A percentile compares a stretch with the other conserved stretches of the same genome.
phyloP scores from a whole-genome alignment of 352 stramenopile genomes.

The Globisporangium lucens region DNA sequence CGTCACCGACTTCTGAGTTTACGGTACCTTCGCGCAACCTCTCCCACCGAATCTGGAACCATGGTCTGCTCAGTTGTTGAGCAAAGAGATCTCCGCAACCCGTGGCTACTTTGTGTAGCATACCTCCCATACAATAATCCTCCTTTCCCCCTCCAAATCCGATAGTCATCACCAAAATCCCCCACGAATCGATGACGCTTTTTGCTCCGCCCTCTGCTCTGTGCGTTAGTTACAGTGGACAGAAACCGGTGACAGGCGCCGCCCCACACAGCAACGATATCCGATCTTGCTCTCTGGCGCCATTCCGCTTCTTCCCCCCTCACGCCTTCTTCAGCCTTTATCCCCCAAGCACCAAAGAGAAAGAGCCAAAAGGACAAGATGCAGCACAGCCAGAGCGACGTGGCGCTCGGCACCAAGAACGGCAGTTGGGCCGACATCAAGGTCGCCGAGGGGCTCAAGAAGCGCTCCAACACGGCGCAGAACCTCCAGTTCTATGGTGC shows the following conservation, averaged over 20 bases:
- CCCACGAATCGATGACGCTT: not conserved
- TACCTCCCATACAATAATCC: not conserved
- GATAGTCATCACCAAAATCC: slow-evolving; percentile 4
- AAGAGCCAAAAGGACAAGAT: slow-evolving; percentile 22
- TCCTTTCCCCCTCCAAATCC: not conserved
- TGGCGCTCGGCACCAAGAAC: slow-evolving; percentile 55
- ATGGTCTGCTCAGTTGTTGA: not conserved
- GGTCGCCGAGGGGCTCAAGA: slow-evolving; percentile 62
- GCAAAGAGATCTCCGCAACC: slow-evolving; percentile 1
- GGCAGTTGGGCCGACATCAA: slow-evolving; percentile 70
- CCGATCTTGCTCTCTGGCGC: not conserved
- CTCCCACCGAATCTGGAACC: not conserved
- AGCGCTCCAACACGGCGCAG: slow-evolving; percentile 75
- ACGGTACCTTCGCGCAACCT: slow-evolving; percentile 5
- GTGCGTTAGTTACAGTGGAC: not conserved
- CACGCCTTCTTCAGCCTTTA: not conserved
- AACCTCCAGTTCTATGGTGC: slow-evolving; percentile 78
- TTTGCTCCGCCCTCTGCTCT: not conserved
- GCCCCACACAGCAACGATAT: not conserved
- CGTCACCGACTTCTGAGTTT: not conserved
- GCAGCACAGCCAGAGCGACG: slow-evolving; percentile 70
- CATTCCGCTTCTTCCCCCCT: slow-evolving; percentile 3
- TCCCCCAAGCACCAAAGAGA: not conserved
- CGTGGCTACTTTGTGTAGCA: slow-evolving; percentile 2
- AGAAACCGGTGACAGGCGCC: not conserved